Evolutionary conservation across 73 alveolate species (phyloP).

Genomic region (Uronychia binucleata): DNA sequence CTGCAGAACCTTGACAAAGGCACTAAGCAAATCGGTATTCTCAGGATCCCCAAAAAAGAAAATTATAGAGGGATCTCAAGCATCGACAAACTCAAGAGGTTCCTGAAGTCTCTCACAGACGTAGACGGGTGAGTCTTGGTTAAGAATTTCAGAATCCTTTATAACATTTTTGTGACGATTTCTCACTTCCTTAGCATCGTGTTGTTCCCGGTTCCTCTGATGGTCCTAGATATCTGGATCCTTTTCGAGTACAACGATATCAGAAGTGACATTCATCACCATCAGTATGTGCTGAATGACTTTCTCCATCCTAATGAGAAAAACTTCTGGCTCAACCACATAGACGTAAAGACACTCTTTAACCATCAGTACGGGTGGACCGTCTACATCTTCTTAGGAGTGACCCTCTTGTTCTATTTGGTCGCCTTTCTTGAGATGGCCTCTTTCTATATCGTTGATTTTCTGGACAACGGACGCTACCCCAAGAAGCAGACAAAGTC

Average conservation of each 20-base stretch:
- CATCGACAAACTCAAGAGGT: not conserved
- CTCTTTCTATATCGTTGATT: conserved; percentile 15
- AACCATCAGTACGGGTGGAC: not conserved
- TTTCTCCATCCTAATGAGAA: not conserved
- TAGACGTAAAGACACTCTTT: not conserved
- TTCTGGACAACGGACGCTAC: conserved; percentile 25
- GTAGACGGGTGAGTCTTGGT: not conserved
- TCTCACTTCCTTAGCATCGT: not conserved
- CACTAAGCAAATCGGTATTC: not conserved
- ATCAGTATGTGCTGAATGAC: not conserved
- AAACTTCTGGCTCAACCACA: not conserved
- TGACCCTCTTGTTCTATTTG: not conserved
- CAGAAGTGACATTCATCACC: conserved; percentile 7
- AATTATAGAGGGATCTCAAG: not conserved
- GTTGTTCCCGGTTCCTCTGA: conserved; percentile 2
- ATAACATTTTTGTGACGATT: not conserved
- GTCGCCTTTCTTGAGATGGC: conserved; percentile 13
- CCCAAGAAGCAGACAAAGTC: not conserved
- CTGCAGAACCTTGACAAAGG: not conserved
- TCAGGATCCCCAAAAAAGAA: conserved; percentile 20
- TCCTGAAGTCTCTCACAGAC: not conserved
- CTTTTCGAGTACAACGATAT: not conserved
- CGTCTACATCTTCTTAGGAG: not conserved
- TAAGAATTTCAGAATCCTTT: not conserved
- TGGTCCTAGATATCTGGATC: conserved; percentile 1